phyloP scores from a whole-genome alignment of 176 grass and related monocot genomes.

The Areca catechu region DNA sequence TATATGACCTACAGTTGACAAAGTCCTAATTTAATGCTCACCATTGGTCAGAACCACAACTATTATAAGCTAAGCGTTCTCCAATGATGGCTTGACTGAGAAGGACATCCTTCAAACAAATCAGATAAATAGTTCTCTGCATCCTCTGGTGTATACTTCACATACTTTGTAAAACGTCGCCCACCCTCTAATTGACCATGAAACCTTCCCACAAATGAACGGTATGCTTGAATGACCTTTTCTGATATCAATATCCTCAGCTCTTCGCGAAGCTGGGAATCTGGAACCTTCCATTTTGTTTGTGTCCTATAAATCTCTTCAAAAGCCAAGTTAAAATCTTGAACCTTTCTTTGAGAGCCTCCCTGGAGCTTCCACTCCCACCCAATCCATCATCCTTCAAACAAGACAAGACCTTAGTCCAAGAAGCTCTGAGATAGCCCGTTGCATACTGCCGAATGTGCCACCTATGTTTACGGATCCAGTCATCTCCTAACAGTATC shows the following conservation, averaged over 20 bases:
- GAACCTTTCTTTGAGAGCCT: background rate
- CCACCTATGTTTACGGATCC: no score
- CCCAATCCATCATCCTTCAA: slow-evolving; percentile 13
- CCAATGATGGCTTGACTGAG: slow-evolving; percentile 2
- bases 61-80: slow-evolving; percentile 24
- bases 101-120: slow-evolving; percentile 65
- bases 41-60: background rate
- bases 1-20: no score
- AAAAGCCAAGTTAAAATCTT: slow-evolving; percentile 7
- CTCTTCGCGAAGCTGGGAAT: slow-evolving; percentile 78
- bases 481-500: no score
- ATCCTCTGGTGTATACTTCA: slow-evolving; percentile 89
- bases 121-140: slow-evolving; percentile 73
- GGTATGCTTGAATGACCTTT: slow-evolving; percentile 70
- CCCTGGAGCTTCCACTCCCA: background rate
- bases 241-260: slow-evolving; percentile 79
- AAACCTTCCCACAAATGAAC: slow-evolving; percentile 70
- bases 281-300: slow-evolving; percentile 17
- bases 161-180: slow-evolving; percentile 46
- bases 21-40: background rate
- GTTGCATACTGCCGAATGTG: no score
- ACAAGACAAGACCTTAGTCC: background rate
- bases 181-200: slow-evolving; percentile 58
- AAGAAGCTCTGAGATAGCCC: no score
- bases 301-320: slow-evolving; percentile 6